Evolutionary conservation across 768 basidiomycete species (phyloP).

Genomic region (Tulasnella calospora): DNA sequence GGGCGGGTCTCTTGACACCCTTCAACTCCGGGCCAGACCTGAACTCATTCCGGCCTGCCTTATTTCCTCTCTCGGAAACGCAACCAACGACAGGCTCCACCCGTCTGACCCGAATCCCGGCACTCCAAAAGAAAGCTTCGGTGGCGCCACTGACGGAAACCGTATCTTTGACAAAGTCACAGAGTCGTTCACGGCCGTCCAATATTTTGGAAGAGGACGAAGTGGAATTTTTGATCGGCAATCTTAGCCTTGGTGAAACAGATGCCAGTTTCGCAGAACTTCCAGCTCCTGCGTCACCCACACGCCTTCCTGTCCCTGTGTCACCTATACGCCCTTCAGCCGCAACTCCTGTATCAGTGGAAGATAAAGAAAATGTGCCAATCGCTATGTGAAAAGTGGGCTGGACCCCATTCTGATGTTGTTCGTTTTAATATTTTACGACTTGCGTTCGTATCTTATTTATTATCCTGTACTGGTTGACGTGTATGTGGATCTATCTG

Average conservation of each 20-base stretch:
- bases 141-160: neutral
- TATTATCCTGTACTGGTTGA: neutral
- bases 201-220: conserved; percentile 17
- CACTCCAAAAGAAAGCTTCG: neutral
- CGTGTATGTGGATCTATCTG: neutral
- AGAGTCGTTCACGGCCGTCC: neutral
- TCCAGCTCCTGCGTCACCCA: neutral
- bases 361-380: conserved; percentile 14
- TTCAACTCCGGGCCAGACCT: neutral
- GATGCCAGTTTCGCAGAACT: neutral
- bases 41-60: conserved; percentile 16
- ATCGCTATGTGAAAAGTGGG: neutral
- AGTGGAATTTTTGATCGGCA: conserved; percentile 14
- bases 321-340: neutral
- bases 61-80: conserved; percentile 22
- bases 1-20: neutral
- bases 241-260: neutral
- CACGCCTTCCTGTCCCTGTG: neutral
- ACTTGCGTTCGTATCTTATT: neutral
- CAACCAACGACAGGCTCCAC: neutral
- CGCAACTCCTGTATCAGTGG: neutral
- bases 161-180: neutral
- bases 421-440: neutral
- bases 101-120: neutral
- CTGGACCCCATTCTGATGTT: neutral